These are phyloP conservation scores for Sphaerobolus stellatus DNA, from an alignment of 1,284 basidiomycete species.

Conservation along the genomic window DNA sequence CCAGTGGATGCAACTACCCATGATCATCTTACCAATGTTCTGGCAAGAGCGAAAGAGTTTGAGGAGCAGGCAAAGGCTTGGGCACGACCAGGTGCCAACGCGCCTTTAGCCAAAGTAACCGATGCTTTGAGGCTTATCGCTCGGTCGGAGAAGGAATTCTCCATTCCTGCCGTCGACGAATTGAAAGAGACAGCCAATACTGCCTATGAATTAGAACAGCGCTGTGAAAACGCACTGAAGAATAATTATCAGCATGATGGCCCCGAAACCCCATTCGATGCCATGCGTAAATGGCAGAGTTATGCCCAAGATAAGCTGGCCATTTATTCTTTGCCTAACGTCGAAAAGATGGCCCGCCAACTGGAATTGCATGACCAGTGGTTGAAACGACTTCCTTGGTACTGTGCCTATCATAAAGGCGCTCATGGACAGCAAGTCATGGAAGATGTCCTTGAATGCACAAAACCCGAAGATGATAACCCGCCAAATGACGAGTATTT, in stretches of 20 bases:
- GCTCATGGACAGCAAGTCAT: conserved; percentile 61
- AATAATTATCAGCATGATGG: conserved; percentile 54
- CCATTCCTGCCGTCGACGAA: conserved; percentile 61
- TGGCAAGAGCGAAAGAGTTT: conserved; percentile 67
- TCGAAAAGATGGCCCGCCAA: conserved; percentile 68
- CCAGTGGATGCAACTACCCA: conserved; percentile 63
- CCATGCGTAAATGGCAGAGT: conserved; percentile 66
- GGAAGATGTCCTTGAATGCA: conserved; percentile 69
- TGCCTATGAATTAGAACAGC: conserved; percentile 68
- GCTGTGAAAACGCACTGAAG: conserved; percentile 70
- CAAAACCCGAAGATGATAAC: conserved; percentile 69
- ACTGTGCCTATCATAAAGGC: conserved; percentile 59
- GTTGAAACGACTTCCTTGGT: conserved; percentile 76
- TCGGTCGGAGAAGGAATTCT: conserved; percentile 73
- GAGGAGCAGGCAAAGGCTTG: conserved; percentile 74
- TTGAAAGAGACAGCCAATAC: conserved; percentile 67
- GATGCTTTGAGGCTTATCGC: conserved; percentile 66
- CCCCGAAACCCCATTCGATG: conserved; percentile 63
- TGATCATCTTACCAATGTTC: conserved; percentile 57
- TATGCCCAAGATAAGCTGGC: conserved; percentile 69
- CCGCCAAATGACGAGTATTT: conserved; percentile 76
- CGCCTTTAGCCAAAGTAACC: conserved; percentile 56
- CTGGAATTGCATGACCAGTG: conserved; percentile 64
- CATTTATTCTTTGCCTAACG: conserved; percentile 69
- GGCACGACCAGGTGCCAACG: conserved; percentile 52